Evolutionary conservation across 208 protist species (phyloP).

Genomic region (Novymonas esmeraldas): DNA sequence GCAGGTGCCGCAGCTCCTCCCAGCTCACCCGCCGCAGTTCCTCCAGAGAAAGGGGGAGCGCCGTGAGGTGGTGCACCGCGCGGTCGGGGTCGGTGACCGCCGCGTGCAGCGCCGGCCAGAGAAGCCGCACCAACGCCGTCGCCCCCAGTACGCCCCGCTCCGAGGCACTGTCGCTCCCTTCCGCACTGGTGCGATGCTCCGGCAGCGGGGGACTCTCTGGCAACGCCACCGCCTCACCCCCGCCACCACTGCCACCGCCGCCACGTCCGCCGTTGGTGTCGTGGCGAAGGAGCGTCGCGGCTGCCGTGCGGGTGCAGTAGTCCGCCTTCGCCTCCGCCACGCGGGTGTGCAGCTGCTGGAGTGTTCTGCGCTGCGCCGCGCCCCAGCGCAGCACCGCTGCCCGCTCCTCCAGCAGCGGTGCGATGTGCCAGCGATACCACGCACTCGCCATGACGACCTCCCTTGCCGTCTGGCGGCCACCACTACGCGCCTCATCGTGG

Average conservation of each 20-base stretch:
- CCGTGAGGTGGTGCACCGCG: conserved; percentile 47
- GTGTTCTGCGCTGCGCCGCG: neutral
- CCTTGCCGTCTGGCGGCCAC: too few relatives aligned
- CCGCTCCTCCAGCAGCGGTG: conserved; percentile 9
- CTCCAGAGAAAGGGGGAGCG: conserved; percentile 66
- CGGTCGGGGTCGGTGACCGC: conserved; percentile 33
- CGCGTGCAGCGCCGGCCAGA: conserved; percentile 39
- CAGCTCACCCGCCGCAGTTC: conserved; percentile 53
- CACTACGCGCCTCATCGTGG: too few relatives aligned
- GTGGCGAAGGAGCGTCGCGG: too few relatives aligned
- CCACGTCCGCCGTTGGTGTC: too few relatives aligned
- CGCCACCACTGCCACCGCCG: too few relatives aligned
- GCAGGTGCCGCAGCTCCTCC: conserved; percentile 22
- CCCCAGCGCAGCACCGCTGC: conserved; percentile 2
- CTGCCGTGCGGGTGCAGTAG: conserved; percentile 19
- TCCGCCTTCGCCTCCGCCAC: conserved; percentile 9
- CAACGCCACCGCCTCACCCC: neutral
- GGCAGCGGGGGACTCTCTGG: conserved; percentile 3
- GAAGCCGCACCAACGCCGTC: conserved; percentile 33
- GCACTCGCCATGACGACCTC: too few relatives aligned
- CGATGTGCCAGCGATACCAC: conserved; percentile 13
- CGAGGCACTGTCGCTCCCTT: neutral
- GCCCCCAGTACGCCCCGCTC: conserved; percentile 26
- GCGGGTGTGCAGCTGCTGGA: conserved; percentile 5
- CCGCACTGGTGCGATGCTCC: neutral